Evolutionary conservation across 495 filamentous ascomycete species (phyloP).

Genomic region (Cetradonia linearis): DNA sequence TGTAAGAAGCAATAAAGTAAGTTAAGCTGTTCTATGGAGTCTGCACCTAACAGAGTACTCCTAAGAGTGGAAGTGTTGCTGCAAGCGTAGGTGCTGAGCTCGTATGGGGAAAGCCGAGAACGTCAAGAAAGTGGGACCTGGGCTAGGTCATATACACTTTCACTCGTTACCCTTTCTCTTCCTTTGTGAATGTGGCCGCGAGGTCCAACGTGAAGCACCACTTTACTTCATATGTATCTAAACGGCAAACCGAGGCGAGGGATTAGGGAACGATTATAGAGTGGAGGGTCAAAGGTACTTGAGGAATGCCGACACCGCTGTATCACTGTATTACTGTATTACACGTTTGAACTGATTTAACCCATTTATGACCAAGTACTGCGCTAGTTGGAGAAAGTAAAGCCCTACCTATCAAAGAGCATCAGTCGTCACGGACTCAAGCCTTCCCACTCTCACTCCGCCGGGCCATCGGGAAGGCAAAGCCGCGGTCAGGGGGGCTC

Average conservation of each 20-base stretch:
- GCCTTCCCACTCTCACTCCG: slow-evolving; percentile 10
- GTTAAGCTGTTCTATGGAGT: neutral
- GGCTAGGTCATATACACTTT: slow-evolving; percentile 4
- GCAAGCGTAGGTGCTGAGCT: neutral
- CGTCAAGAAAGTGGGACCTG: slow-evolving; percentile 4
- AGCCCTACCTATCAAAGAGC: slow-evolving; percentile 6
- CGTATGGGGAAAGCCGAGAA: neutral
- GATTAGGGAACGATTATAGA: neutral
- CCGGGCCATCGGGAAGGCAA: slow-evolving; percentile 7
- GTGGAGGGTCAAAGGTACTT: neutral
- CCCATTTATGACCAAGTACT: neutral
- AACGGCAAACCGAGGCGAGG: neutral
- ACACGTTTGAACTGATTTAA: neutral
- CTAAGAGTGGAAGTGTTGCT: slow-evolving; percentile 2
- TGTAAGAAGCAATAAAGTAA: neutral
- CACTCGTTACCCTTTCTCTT: neutral
- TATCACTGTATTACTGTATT: neutral
- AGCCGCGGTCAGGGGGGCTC: slow-evolving; percentile 8
- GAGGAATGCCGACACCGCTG: neutral
- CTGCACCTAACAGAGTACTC: slow-evolving; percentile 5
- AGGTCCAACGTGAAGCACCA: neutral
- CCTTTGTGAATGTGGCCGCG: neutral
- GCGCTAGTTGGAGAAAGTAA: neutral
- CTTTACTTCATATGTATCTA: neutral
- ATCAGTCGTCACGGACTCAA: neutral